A percentile compares a stretch with the other conserved stretches of the same genome.
Conservation (phyloP, 768 basidiomycete genomes). For the Plicaturopsis crispa region DNA sequence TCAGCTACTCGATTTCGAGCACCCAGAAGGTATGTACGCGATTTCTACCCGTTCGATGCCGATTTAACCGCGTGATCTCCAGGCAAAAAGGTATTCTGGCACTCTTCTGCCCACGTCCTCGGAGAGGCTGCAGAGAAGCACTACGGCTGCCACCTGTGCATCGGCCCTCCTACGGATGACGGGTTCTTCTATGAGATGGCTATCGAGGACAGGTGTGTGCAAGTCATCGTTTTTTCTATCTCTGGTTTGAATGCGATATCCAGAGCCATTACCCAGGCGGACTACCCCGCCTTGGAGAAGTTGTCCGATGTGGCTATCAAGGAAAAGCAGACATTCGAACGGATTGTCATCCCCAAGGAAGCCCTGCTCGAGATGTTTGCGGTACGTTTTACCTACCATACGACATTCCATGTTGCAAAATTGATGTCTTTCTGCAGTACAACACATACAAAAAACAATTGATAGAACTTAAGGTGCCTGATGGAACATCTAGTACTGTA, state of each 20-base stretch:
- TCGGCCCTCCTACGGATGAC: slow-evolving; percentile 95
- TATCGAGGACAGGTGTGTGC: slow-evolving; percentile 64
- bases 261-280: slow-evolving; percentile 71
- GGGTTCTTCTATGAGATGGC: slow-evolving; percentile 99
- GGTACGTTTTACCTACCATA: slow-evolving; percentile 36
- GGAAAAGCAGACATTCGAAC: slow-evolving; percentile 96
- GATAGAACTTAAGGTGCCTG: slow-evolving; percentile 91
- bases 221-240: neutral
- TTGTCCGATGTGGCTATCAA: slow-evolving; percentile 83
- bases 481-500: slow-evolving; percentile 94
- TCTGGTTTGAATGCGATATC: neutral
- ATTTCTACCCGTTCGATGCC: neutral
- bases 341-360: slow-evolving; percentile 89
- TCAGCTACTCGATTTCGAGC: slow-evolving; percentile 86
- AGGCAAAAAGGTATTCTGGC: slow-evolving; percentile 99
- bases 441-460: slow-evolving; percentile 98
- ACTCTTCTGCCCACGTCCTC: slow-evolving; percentile 96
- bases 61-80: slow-evolving; percentile 6
- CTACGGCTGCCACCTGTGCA: slow-evolving; percentile 94
- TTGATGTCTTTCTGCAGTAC: slow-evolving; percentile 49
- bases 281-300: slow-evolving; percentile 88
- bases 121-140: slow-evolving; percentile 95
- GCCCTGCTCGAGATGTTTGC: slow-evolving; percentile 94
- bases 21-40: slow-evolving; percentile 64
- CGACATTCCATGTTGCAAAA: neutral